phyloP scores from a whole-genome alignment of 2,329 filamentous ascomycete species.

The Lachnellula hyalina region DNA sequence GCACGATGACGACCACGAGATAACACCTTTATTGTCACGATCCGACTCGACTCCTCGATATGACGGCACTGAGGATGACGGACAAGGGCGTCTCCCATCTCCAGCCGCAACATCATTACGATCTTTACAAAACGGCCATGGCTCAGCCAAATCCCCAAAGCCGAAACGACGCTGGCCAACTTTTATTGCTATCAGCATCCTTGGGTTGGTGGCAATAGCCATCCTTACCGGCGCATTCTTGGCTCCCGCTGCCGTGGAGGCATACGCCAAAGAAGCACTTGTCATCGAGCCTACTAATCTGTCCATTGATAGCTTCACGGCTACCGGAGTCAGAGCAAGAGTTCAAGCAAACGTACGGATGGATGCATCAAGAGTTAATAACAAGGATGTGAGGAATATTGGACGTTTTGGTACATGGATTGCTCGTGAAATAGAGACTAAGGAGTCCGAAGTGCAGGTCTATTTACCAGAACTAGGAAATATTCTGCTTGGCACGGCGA shows the following conservation, averaged over 20 bases:
- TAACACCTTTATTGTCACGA: slow-evolving; percentile 32
- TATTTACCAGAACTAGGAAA: slow-evolving; percentile 80
- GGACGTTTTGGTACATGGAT: slow-evolving; percentile 78
- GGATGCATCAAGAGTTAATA: slow-evolving; percentile 70
- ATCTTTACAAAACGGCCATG: slow-evolving; percentile 29
- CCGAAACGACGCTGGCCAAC: slow-evolving; percentile 65
- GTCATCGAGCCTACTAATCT: slow-evolving; percentile 79
- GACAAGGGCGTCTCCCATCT: slow-evolving; percentile 22
- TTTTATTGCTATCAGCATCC: slow-evolving; percentile 62
- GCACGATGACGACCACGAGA: slow-evolving; percentile 26
- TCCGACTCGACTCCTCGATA: slow-evolving; percentile 27
- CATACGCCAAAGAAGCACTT: slow-evolving; percentile 79
- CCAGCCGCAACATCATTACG: slow-evolving; percentile 33
- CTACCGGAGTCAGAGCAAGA: slow-evolving; percentile 70
- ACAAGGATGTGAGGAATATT: slow-evolving; percentile 65
- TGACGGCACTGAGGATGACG: slow-evolving; percentile 24
- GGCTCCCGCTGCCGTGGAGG: slow-evolving; percentile 70
- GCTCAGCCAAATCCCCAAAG: slow-evolving; percentile 30
- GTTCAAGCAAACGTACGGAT: slow-evolving; percentile 78
- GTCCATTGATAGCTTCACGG: slow-evolving; percentile 79
- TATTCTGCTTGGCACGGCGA: slow-evolving; percentile 69
- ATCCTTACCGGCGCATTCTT: slow-evolving; percentile 79
- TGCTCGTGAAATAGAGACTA: slow-evolving; percentile 68
- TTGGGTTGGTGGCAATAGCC: slow-evolving; percentile 57
- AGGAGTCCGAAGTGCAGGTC: slow-evolving; percentile 66